Percentiles rank a stretch among this genome's conserved stretches.
Conservation (phyloP, 2,329 filamentous ascomycete genomes). For the Rutstroemia sydowiana region DNA sequence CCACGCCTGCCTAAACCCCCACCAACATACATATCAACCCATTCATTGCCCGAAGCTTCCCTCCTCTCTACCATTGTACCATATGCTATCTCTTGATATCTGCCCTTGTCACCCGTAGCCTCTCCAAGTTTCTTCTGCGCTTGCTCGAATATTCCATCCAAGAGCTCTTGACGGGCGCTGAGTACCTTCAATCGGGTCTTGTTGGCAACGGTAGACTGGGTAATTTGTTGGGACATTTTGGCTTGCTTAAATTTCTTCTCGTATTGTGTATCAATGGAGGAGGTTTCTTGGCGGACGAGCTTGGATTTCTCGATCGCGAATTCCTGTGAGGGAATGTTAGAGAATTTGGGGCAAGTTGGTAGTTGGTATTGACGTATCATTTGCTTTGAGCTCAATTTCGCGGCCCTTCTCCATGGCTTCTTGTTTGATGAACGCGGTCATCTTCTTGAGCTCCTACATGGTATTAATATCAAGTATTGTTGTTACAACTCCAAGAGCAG, state of each 20-base stretch:
- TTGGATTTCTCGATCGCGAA: conserved; percentile 99
- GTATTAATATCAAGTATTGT: background rate
- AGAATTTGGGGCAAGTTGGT: background rate
- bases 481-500: background rate
- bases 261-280: conserved; percentile 85
- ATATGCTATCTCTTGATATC: conserved; percentile 72
- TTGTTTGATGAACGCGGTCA: conserved; percentile 99
- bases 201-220: conserved; percentile 90
- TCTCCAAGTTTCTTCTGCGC: conserved; percentile 65
- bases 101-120: conserved; percentile 58
- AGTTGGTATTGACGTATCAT: conserved; percentile 46
- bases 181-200: conserved; percentile 90
- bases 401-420: conserved; percentile 94
- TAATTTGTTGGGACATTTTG: conserved; percentile 97
- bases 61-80: conserved; percentile 81
- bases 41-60: conserved; percentile 70
- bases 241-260: conserved; percentile 99
- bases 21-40: background rate
- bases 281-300: conserved; percentile 91
- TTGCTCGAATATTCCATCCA: conserved; percentile 82
- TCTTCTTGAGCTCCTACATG: conserved; percentile 82
- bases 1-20: background rate
- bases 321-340: conserved; percentile 41
- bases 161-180: conserved; percentile 77
- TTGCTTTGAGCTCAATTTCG: conserved; percentile 96